Conservation (phyloP, 179 eudicot genomes). For the Actinidia chinensis region DNA sequence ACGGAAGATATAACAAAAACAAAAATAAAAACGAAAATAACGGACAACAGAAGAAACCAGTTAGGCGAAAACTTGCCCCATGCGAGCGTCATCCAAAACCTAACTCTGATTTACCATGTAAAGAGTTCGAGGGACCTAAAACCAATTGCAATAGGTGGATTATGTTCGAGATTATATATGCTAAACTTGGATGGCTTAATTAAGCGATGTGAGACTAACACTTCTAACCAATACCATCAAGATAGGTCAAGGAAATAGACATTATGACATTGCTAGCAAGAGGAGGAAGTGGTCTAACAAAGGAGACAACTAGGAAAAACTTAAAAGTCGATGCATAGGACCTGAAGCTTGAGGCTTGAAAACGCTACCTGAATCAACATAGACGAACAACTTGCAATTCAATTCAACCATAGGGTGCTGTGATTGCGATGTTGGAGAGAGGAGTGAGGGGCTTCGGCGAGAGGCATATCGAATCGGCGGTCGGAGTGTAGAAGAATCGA, state of each 20-base stretch:
- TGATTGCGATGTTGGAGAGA: slow-evolving; percentile 8
- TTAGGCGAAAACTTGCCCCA: too few relatives aligned
- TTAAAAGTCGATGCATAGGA: background rate
- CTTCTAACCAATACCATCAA: too few relatives aligned
- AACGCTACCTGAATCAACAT: background rate
- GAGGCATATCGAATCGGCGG: slow-evolving; percentile 14
- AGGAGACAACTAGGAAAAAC: background rate
- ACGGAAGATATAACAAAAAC: too few relatives aligned
- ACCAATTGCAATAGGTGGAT: too few relatives aligned
- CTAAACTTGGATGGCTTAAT: too few relatives aligned
- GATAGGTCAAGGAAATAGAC: background rate
- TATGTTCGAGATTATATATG: too few relatives aligned
- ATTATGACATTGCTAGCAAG: background rate
- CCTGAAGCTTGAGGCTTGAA: background rate
- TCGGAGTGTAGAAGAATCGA: slow-evolving; percentile 8
- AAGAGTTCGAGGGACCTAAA: too few relatives aligned
- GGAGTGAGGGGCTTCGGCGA: slow-evolving; percentile 2
- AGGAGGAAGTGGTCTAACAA: background rate
- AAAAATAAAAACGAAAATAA: too few relatives aligned
- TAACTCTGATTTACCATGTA: too few relatives aligned
- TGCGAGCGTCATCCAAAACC: too few relatives aligned
- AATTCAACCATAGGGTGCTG: slow-evolving; percentile 5
- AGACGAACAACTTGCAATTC: background rate
- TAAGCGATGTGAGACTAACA: too few relatives aligned
- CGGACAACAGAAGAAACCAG: too few relatives aligned